Evolutionary conservation across 345 rosid species (phyloP).

Genomic region (Euphorbia peplus): DNA sequence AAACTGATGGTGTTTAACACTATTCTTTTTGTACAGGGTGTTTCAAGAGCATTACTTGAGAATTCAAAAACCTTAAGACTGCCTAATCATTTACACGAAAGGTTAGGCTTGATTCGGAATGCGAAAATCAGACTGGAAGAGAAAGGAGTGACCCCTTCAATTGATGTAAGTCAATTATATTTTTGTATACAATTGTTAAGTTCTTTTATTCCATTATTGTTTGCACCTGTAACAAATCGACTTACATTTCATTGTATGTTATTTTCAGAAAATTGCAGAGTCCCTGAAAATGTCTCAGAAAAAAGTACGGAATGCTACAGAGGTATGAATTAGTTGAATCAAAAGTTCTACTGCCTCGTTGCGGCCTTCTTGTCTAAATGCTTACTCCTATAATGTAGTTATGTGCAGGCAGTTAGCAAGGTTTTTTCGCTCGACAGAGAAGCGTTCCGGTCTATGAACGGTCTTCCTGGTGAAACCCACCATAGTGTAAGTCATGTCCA

Average conservation of each 20-base stretch:
- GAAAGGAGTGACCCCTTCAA: constrained; percentile 80
- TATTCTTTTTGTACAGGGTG: constrained; percentile 61
- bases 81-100: constrained; percentile 81
- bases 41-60: constrained; percentile 82
- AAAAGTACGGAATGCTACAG: constrained; percentile 93
- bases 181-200: not conserved
- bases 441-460: constrained; percentile 80
- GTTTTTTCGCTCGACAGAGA: constrained; percentile 88
- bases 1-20: constrained; percentile 8
- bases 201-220: too few species aligned
- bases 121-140: constrained; percentile 83
- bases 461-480: constrained; percentile 86
- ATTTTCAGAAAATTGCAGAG: constrained; percentile 81
- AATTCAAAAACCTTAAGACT: constrained; percentile 80
- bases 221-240: not conserved
- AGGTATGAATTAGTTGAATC: constrained; percentile 40
- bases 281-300: constrained; percentile 80
- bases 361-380: constrained; percentile 4
- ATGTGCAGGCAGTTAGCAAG: constrained; percentile 66
- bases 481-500: constrained; percentile 62
- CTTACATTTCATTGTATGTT: not conserved
- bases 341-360: not conserved
- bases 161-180: constrained; percentile 59
- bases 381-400: constrained; percentile 17
- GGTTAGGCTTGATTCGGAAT: constrained; percentile 77